These are phyloP conservation scores for Erythrobasidium hasegawianum DNA, from an alignment of 1,284 basidiomycete species.

Conservation along the genomic window DNA sequence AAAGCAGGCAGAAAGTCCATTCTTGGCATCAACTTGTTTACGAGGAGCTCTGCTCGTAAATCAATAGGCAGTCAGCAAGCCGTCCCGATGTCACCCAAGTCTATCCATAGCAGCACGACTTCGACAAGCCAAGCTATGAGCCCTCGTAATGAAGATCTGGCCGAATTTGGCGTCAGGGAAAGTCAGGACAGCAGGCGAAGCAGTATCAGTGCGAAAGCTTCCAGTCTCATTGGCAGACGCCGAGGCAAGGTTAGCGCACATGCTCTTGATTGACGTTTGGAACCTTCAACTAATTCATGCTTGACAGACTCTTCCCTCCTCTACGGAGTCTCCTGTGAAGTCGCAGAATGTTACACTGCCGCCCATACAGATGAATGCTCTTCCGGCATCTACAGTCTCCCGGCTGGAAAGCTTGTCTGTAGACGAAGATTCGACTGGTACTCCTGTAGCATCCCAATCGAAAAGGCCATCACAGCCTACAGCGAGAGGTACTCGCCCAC, in stretches of 20 bases:
- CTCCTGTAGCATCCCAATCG: neutral
- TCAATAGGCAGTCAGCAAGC: slow-evolving; percentile 51
- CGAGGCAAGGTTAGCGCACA: slow-evolving; percentile 72
- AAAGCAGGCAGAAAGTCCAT: slow-evolving; percentile 46
- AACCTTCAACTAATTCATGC: neutral
- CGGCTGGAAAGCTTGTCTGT: slow-evolving; percentile 54
- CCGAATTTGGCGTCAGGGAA: slow-evolving; percentile 51
- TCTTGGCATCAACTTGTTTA: slow-evolving; percentile 45
- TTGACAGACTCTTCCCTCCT: neutral
- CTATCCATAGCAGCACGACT: slow-evolving; percentile 56
- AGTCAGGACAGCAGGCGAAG: slow-evolving; percentile 60
- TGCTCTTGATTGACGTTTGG: slow-evolving; percentile 13
- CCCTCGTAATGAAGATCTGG: slow-evolving; percentile 6
- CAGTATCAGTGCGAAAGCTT: slow-evolving; percentile 55
- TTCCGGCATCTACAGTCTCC: slow-evolving; percentile 71
- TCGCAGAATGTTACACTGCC: slow-evolving; percentile 62
- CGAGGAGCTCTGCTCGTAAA: slow-evolving; percentile 49
- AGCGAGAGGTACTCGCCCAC: slow-evolving; percentile 24
- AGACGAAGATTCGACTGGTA: neutral
- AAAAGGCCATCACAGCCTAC: slow-evolving; percentile 8
- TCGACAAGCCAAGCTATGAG: slow-evolving; percentile 54
- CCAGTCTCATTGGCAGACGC: slow-evolving; percentile 79
- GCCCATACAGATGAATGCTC: slow-evolving; percentile 78
- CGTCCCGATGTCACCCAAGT: slow-evolving; percentile 47
- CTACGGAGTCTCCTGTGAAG: slow-evolving; percentile 51